Percentiles rank a stretch among this genome's conserved stretches.
Evolutionary conservation across 2,329 filamentous ascomycete genomes (phyloP).

Genomic region (Pseudopyrenochaeta lycopersici): DNA sequence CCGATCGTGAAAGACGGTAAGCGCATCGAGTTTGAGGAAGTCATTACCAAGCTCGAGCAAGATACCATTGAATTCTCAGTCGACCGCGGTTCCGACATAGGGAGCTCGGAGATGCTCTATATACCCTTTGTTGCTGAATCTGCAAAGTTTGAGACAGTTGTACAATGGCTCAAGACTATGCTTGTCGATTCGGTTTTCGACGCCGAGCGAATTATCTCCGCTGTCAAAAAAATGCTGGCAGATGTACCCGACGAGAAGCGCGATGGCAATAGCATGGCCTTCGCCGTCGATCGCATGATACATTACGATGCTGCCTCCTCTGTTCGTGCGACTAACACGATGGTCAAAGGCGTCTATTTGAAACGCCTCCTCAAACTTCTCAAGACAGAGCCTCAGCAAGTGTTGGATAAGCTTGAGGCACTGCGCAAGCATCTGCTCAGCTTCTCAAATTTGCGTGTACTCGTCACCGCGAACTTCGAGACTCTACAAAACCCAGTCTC

Average conservation of each 20-base stretch:
- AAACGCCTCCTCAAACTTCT: constrained; percentile 85
- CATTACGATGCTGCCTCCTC: constrained; percentile 82
- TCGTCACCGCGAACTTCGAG: constrained; percentile 82
- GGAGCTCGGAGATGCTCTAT: constrained; percentile 82
- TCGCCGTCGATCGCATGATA: constrained; percentile 74
- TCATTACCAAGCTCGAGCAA: constrained; percentile 88
- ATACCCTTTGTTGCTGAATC: constrained; percentile 87
- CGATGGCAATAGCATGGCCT: constrained; percentile 74
- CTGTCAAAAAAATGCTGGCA: constrained; percentile 82
- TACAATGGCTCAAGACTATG: constrained; percentile 85
- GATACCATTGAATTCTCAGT: constrained; percentile 89
- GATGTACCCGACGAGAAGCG: constrained; percentile 94
- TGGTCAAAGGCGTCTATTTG: constrained; percentile 88
- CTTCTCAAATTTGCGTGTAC: constrained; percentile 83
- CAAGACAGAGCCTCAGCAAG: constrained; percentile 75
- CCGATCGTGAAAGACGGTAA: constrained; percentile 81
- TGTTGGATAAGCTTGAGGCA: constrained; percentile 79
- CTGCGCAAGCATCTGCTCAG: constrained; percentile 80
- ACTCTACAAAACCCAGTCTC: constrained; percentile 79
- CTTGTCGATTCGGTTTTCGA: constrained; percentile 93
- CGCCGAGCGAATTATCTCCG: constrained; percentile 67
- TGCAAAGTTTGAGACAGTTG: constrained; percentile 82
- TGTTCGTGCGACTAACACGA: constrained; percentile 77
- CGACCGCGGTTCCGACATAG: constrained; percentile 71
- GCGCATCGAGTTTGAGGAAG: constrained; percentile 85